These are phyloP conservation scores for Rosa hybrid DNA, from an alignment of 331 rosid genomes.

Conservation along the genomic window DNA sequence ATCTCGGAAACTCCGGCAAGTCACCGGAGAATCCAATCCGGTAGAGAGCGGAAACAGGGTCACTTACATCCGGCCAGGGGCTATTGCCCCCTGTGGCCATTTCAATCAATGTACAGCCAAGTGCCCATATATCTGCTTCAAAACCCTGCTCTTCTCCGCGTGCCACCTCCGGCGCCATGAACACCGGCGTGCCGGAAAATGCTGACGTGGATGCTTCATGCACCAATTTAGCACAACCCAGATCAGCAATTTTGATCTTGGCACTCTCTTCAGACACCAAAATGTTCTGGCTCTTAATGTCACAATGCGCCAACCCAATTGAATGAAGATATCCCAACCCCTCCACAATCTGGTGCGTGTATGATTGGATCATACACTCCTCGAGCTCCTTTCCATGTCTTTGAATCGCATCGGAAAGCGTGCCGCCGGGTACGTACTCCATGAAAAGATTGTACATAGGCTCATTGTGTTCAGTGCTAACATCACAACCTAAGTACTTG, in stretches of 20 bases:
- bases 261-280: slow-evolving; percentile 29
- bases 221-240: slow-evolving; percentile 53
- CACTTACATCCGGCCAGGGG: slow-evolving; percentile 42
- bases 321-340: slow-evolving; percentile 51
- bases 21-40: slow-evolving; percentile 44
- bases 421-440: slow-evolving; percentile 48
- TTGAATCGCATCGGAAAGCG: slow-evolving; percentile 44
- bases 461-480: slow-evolving; percentile 14
- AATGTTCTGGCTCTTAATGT: slow-evolving; percentile 51
- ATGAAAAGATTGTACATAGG: slow-evolving; percentile 42
- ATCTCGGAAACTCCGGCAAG: slow-evolving; percentile 35
- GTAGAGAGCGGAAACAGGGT: slow-evolving; percentile 46
- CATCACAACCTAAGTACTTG: slow-evolving; percentile 37
- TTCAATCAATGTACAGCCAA: slow-evolving; percentile 56
- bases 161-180: slow-evolving; percentile 59
- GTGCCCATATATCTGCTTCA: slow-evolving; percentile 53
- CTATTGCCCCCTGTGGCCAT: slow-evolving; percentile 43
- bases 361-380: slow-evolving; percentile 32
- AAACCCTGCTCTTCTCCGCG: slow-evolving; percentile 46
- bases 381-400: slow-evolving; percentile 32
- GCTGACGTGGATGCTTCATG: background rate
- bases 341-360: slow-evolving; percentile 41
- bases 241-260: slow-evolving; percentile 46
- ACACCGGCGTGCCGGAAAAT: slow-evolving; percentile 52
- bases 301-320: slow-evolving; percentile 48